phyloP scores from a whole-genome alignment of 2,329 filamentous ascomycete genomes.

The Arachnomyces sp. region DNA sequence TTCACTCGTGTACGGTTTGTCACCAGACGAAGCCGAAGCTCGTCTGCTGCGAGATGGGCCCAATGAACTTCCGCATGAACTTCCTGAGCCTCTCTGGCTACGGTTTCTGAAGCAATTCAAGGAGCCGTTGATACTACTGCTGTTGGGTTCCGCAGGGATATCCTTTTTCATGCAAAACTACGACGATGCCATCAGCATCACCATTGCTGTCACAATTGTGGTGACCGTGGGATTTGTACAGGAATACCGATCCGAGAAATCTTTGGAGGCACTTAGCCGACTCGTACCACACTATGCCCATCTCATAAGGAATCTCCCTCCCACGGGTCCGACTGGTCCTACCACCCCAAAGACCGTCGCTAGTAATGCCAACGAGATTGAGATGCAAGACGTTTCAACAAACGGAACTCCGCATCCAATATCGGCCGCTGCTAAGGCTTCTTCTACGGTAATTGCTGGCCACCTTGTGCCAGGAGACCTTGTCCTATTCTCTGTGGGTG shows the following conservation, averaged over 20 bases:
- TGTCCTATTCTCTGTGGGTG: conserved; percentile 88
- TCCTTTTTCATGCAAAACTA: conserved; percentile 88
- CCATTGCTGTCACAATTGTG: conserved; percentile 92
- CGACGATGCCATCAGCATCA: conserved; percentile 93
- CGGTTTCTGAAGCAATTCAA: conserved; percentile 96
- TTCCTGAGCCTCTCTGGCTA: conserved; percentile 88
- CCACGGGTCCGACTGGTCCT: conserved; percentile 16
- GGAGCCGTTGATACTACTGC: conserved; percentile 86
- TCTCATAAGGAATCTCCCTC: conserved; percentile 60
- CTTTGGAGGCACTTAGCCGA: conserved; percentile 86
- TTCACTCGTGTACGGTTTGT: conserved; percentile 74
- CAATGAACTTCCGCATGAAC: conserved; percentile 91
- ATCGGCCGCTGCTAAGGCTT: conserved; percentile 63
- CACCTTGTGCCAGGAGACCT: conserved; percentile 88
- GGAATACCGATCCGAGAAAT: conserved; percentile 96
- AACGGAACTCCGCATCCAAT: conserved; percentile 43
- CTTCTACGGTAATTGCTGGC: conserved; percentile 76
- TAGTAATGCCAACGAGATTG: conserved; percentile 34
- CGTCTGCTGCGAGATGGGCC: conserved; percentile 74
- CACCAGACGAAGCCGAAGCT: conserved; percentile 70
- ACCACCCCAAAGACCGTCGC: conserved; percentile 13
- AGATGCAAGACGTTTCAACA: conserved; percentile 41
- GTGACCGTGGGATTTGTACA: conserved; percentile 94
- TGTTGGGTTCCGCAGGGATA: conserved; percentile 78
- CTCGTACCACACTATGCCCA: conserved; percentile 93